These are phyloP conservation scores for Globisporangium cystogenes DNA, from an alignment of 352 stramenopile species.

Conservation along the genomic window DNA sequence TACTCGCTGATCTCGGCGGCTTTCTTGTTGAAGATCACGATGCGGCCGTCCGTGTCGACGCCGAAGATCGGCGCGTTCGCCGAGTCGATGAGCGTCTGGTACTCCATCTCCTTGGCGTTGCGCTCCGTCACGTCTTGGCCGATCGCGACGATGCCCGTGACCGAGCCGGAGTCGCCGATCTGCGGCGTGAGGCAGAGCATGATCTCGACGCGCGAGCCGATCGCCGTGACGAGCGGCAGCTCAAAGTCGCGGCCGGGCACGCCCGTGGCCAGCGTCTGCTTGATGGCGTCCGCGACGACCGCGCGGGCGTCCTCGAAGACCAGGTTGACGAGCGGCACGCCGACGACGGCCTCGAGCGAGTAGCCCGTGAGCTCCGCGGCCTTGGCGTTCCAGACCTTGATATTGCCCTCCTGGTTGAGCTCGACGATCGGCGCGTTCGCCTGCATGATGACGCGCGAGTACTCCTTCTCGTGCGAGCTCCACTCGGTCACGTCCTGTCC, in stretches of 20 bases:
- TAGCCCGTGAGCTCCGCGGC: conserved; percentile 24
- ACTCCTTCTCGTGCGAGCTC: conserved; percentile 38
- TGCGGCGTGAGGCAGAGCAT: conserved; percentile 53
- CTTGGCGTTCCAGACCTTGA: conserved; percentile 62
- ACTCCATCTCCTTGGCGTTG: conserved; percentile 71
- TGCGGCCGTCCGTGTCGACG: conserved; percentile 67
- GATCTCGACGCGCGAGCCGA: conserved; percentile 46
- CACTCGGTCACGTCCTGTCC: conserved; percentile 51
- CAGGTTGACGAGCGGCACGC: conserved; percentile 38
- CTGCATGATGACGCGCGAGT: conserved; percentile 59
- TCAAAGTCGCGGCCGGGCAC: conserved; percentile 51
- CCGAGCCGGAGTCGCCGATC: conserved; percentile 61
- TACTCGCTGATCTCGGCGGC: conserved; percentile 90
- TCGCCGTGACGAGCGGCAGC: conserved; percentile 40
- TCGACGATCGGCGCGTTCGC: conserved; percentile 77
- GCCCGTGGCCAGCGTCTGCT: conserved; percentile 31
- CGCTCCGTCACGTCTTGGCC: conserved; percentile 80
- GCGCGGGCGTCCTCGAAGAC: conserved; percentile 43
- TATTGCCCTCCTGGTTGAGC: conserved; percentile 52
- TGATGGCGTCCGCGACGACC: conserved; percentile 42
- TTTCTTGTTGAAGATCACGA: conserved; percentile 93
- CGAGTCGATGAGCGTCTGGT: conserved; percentile 80
- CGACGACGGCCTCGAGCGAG: no score
- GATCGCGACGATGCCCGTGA: conserved; percentile 86
- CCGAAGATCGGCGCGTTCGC: conserved; percentile 90